Percentiles rank a stretch among this genome's conserved stretches.
Evolutionary conservation across 208 protist genomes (phyloP).

Genomic region (Acanthamoeba royreba): DNA sequence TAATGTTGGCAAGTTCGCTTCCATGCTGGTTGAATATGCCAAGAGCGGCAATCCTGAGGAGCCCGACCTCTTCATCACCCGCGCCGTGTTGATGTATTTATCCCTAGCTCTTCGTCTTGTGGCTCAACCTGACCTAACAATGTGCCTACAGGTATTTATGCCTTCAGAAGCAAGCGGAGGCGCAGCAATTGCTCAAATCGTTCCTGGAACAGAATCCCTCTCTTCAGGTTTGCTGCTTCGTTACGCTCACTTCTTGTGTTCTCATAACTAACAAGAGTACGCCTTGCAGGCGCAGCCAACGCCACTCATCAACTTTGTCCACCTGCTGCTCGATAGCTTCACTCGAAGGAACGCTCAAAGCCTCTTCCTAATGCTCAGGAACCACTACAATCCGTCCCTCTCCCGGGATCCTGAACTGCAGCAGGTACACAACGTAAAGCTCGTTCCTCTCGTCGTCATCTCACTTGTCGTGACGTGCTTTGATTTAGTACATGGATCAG

Average conservation of each 20-base stretch:
- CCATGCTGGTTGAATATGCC: not conserved
- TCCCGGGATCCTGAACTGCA: no score
- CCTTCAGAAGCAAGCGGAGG: not conserved
- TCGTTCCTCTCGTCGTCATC: no score
- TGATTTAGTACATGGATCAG: constrained; percentile 5
- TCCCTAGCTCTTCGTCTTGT: no score
- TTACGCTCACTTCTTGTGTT: not conserved
- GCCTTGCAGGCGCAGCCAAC: not conserved
- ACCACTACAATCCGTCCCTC: no score
- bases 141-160: no score
- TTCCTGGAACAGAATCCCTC: not conserved
- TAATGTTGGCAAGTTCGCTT: not conserved
- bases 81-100: not conserved
- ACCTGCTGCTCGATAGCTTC: not conserved
- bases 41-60: not conserved
- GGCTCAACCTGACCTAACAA: no score
- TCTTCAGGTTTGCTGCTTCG: not conserved
- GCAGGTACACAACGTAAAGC: no score
- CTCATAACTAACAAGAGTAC: not conserved
- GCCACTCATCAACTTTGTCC: not conserved
- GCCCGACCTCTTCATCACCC: not conserved
- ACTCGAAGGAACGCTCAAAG: no score
- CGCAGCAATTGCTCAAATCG: not conserved
- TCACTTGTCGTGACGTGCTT: no score
- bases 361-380: no score